Conservation (phyloP, 805 yeast genomes). For the Ogataea henricii region DNA sequence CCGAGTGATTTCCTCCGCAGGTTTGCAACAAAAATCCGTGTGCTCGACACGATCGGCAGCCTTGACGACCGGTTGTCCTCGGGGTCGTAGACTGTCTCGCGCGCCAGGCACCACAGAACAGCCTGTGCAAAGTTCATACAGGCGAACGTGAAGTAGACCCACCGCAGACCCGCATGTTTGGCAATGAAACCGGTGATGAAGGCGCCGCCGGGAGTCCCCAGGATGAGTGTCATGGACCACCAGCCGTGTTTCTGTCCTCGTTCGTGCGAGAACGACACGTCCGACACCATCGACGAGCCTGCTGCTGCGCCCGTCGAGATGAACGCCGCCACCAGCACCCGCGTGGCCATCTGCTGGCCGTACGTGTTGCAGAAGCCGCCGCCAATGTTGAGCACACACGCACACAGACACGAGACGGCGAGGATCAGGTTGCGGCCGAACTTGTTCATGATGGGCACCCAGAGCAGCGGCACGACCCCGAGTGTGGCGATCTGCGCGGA, state of each 20-base stretch:
- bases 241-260: conserved; percentile 14
- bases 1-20: background rate
- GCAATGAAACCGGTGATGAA: conserved; percentile 11
- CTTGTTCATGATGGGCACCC: conserved; percentile 13
- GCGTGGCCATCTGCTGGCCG: conserved; percentile 13
- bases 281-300: conserved; percentile 9
- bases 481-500: conserved; percentile 11
- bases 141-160: conserved; percentile 8
- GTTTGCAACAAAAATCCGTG: background rate
- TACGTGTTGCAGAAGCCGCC: conserved; percentile 12
- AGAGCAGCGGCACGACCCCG: conserved; percentile 9
- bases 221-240: conserved; percentile 13
- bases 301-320: conserved; percentile 12
- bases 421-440: conserved; percentile 9
- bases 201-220: conserved; percentile 12
- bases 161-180: conserved; percentile 10
- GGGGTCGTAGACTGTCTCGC: conserved; percentile 8
- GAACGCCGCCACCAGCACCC: conserved; percentile 9
- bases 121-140: conserved; percentile 5
- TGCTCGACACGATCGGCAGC: conserved; percentile 1
- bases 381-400: conserved; percentile 9
- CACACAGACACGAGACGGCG: conserved; percentile 3
- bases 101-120: conserved; percentile 8
- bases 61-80: background rate
- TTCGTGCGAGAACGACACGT: conserved; percentile 10